phyloP scores from a whole-genome alignment of 2,329 filamentous ascomycete species.

The Calonectria pseudoturangicola region DNA sequence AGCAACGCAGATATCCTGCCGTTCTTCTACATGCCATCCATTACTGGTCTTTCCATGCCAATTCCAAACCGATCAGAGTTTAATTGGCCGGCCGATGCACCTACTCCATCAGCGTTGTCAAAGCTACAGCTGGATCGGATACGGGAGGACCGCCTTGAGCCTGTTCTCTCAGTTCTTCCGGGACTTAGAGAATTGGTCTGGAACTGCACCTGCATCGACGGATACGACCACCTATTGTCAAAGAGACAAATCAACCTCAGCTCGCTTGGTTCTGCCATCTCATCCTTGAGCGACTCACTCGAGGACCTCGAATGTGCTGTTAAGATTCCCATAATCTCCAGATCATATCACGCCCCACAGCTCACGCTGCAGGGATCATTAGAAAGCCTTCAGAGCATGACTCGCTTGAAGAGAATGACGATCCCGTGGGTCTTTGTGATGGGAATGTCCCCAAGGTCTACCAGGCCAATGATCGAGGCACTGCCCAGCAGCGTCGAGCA shows the following conservation, averaged over 20 bases:
- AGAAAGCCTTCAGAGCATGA: constrained; percentile 1
- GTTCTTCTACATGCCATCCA: constrained; percentile 22
- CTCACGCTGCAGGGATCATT: constrained; percentile 1
- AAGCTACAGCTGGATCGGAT: constrained; percentile 14
- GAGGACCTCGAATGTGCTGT: neutral
- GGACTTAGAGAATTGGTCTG: neutral
- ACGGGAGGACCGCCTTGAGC: constrained; percentile 16
- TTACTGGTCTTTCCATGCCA: constrained; percentile 2
- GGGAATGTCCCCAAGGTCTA: neutral
- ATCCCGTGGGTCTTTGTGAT: constrained; percentile 18
- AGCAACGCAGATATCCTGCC: constrained; percentile 26
- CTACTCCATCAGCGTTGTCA: neutral
- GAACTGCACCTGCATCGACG: constrained; percentile 19
- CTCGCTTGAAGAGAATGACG: neutral
- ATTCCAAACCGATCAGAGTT: constrained; percentile 8
- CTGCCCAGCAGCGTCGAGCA: constrained; percentile 1
- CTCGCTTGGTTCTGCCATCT: neutral
- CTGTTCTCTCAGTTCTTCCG: neutral
- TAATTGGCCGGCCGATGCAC: neutral
- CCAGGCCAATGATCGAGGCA: neutral
- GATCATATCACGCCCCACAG: constrained; percentile 6
- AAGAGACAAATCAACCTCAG: constrained; percentile 5
- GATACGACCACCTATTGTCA: constrained; percentile 11
- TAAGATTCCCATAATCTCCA: constrained; percentile 6
- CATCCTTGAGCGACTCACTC: constrained; percentile 1